A percentile compares a stretch with the other conserved stretches of the same genome.
Evolutionary conservation across 169 alveolate species (phyloP).

Genomic region (Plasmodium falciparum): DNA sequence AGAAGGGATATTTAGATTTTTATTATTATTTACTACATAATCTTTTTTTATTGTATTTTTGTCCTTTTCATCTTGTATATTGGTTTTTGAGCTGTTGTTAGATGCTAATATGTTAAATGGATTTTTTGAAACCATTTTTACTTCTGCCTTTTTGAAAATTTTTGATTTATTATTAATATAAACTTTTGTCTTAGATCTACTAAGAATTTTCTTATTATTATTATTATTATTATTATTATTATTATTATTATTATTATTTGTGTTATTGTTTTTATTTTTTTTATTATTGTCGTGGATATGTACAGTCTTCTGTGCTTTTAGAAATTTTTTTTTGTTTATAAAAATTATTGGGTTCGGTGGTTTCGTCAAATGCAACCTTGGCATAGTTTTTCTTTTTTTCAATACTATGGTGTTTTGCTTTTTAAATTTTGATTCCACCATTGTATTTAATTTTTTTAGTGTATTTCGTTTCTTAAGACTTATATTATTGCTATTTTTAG

Average conservation of each 20-base stretch:
- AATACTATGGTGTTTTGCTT: constrained; percentile 39
- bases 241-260: too few relatives aligned
- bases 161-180: constrained; percentile 44
- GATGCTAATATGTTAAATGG: constrained; percentile 35
- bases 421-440: constrained; percentile 49
- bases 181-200: constrained; percentile 71
- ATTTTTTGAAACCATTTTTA: constrained; percentile 60
- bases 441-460: constrained; percentile 32
- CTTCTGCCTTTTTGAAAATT: constrained; percentile 55
- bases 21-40: neutral
- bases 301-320: constrained; percentile 22
- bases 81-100: constrained; percentile 11
- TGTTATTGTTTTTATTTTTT: neutral
- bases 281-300: constrained; percentile 25
- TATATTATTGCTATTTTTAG: constrained; percentile 29
- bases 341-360: constrained; percentile 19
- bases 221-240: too few relatives aligned
- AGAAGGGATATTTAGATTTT: neutral
- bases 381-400: constrained; percentile 52
- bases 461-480: constrained; percentile 29
- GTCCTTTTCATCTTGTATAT: neutral
- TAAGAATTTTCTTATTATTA: constrained; percentile 7
- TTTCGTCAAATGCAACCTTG: constrained; percentile 38
- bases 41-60: constrained; percentile 3
- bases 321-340: constrained; percentile 55